Base-by-base conservation (phyloP, 768 basidiomycete species). In the Tremella fuciformis region DNA sequence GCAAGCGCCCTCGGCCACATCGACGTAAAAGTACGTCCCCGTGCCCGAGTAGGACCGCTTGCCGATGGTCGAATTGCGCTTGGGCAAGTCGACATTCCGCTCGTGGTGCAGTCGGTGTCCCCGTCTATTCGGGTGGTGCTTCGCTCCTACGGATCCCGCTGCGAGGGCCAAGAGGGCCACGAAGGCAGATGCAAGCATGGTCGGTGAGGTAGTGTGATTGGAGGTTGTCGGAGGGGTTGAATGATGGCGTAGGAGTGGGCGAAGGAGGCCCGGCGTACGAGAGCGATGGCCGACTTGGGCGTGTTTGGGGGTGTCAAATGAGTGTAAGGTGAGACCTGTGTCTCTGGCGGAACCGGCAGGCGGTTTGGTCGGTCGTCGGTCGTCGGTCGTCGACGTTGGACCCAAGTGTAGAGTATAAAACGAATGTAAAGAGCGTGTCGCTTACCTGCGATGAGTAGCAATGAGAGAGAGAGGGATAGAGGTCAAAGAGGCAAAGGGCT, bases 351-450 rank as follows among this genome's bases (percentile, higher is more conserved):
- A 34, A 34, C 4, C 29, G 29, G 29, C 29, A 46, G 42, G 6
- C n/a, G 42, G 42, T 4, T 46, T 4, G 42, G 22, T 46, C 16
- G n/a, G 42, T 46, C 13, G 11, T 46, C 8, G 42, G 42, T 46
- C 22, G 22, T 6, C n/a, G 42, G n/a, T 46, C 42, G n/a, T 46
- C 42, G 42, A 46, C n/a, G 22, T n/a, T n/a, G 42, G 42, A 22
- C n/a, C 42, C n/a, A 46, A 46, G 22, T 6, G 42, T n/a, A 18
- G 22, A 18, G n/a, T 6, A 46, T 22, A 46, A 46, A 18, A 46
- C 22, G 42, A 18, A 46, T 46, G 42, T 18, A 46, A 46, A 46
- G 42, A 46, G 42, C 42, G 42, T 46, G 42, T 18, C n/a, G n/a
- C n/a, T n/a, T 46, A 46, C 22, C 22, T 22, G 22, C n/a, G 22